phyloP scores from a whole-genome alignment of 352 stramenopile genomes.

The Thraustotheca clavata region DNA sequence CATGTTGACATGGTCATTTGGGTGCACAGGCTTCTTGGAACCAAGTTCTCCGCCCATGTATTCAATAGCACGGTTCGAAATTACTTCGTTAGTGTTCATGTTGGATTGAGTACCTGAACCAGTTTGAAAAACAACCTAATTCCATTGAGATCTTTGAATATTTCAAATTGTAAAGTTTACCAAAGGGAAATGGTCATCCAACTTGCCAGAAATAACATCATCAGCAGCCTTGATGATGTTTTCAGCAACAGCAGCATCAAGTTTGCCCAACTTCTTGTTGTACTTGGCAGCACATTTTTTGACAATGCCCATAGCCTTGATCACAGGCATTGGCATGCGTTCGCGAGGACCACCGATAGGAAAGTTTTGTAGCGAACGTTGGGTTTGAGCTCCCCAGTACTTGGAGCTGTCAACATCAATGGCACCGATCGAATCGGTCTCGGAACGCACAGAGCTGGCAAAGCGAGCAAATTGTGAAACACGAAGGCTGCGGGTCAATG shows the following conservation, averaged over 20 bases:
- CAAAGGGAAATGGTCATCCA: slow-evolving; percentile 94
- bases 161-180: too few species aligned
- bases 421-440: slow-evolving; percentile 74
- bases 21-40: slow-evolving; percentile 74
- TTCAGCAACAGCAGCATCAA: slow-evolving; percentile 66
- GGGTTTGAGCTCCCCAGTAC: slow-evolving; percentile 92
- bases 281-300: slow-evolving; percentile 94
- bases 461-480: background rate
- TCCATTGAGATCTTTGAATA: too few species aligned
- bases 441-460: slow-evolving; percentile 19
- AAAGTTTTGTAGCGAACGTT: slow-evolving; percentile 95
- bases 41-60: slow-evolving; percentile 36
- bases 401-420: slow-evolving; percentile 71
- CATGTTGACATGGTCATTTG: slow-evolving; percentile 98
- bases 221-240: slow-evolving; percentile 88
- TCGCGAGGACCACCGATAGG: slow-evolving; percentile 85
- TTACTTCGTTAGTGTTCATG: slow-evolving; percentile 75
- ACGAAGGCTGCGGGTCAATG: background rate
- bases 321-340: slow-evolving; percentile 91
- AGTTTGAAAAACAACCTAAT: slow-evolving; percentile 68
- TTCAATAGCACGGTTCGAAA: slow-evolving; percentile 65
- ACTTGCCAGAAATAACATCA: slow-evolving; percentile 88
- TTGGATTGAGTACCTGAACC: slow-evolving; percentile 67
- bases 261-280: slow-evolving; percentile 80
- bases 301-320: slow-evolving; percentile 89